Conservation (phyloP, 139 green algal genomes). For the Trebouxia sp. region DNA sequence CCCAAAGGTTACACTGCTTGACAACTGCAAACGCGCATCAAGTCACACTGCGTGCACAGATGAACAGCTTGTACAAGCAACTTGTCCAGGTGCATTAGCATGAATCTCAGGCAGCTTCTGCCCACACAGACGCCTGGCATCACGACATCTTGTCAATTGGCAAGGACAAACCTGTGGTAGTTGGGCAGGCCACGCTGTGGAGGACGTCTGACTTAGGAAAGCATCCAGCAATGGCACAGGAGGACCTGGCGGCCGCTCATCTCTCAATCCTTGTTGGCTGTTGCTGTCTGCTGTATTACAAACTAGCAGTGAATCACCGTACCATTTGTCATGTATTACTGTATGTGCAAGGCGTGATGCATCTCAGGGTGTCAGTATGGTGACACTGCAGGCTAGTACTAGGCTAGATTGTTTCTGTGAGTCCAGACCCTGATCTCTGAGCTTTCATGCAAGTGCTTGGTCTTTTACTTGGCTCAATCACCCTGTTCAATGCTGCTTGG, state of each 20-base stretch:
- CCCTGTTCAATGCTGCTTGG: no score
- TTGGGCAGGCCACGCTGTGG: background rate
- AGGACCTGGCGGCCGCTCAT: background rate
- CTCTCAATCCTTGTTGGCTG: no score
- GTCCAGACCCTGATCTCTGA: no score
- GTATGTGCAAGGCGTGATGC: background rate
- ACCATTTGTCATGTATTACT: background rate
- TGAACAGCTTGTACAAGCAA: background rate
- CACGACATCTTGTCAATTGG: background rate
- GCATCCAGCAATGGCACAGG: conserved; percentile 13
- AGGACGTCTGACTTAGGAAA: background rate
- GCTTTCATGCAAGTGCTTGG: no score
- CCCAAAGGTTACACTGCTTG: no score
- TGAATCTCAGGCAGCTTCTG: background rate
- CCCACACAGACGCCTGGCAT: background rate
- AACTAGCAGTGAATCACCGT: background rate
- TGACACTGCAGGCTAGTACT: no score
- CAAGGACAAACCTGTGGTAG: background rate
- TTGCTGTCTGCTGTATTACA: background rate
- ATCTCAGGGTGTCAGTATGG: no score
- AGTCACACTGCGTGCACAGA: background rate
- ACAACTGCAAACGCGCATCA: no score
- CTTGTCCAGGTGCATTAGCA: background rate
- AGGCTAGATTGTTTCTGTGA: no score
- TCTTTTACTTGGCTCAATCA: no score